Conservation (phyloP, 148 eudicot species). For the Heliosperma pusillum region DNA sequence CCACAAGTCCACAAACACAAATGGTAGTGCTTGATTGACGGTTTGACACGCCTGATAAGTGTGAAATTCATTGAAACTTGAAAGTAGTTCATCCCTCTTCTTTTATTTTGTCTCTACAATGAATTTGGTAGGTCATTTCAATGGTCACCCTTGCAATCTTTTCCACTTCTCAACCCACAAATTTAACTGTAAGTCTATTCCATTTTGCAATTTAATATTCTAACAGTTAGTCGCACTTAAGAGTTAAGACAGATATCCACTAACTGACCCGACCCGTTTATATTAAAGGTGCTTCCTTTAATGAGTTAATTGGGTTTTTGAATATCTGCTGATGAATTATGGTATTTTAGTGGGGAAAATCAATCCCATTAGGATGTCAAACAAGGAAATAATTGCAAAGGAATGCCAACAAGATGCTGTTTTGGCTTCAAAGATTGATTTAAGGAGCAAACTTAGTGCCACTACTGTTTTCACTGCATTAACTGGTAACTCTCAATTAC, state of each 20-base stretch:
- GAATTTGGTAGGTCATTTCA: conserved; percentile 21
- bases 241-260: no score
- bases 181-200: conserved; percentile 19
- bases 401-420: conserved; percentile 8
- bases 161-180: conserved; percentile 14
- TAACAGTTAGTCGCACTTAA: background rate
- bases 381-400: conserved; percentile 15
- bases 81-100: background rate
- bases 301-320: background rate
- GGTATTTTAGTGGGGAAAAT: conserved; percentile 14
- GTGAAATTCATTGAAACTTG: no score
- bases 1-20: no score
- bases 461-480: conserved; percentile 19
- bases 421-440: conserved; percentile 20
- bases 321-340: background rate
- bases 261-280: no score
- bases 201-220: background rate
- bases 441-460: conserved; percentile 18
- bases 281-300: background rate
- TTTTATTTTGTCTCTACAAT: background rate
- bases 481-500: conserved; percentile 22
- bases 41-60: no score
- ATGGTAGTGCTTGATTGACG: no score
- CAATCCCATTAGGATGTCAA: conserved; percentile 11
- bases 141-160: conserved; percentile 16